phyloP scores from a whole-genome alignment of 2,329 filamentous ascomycete genomes.

The Cercospora beticola region DNA sequence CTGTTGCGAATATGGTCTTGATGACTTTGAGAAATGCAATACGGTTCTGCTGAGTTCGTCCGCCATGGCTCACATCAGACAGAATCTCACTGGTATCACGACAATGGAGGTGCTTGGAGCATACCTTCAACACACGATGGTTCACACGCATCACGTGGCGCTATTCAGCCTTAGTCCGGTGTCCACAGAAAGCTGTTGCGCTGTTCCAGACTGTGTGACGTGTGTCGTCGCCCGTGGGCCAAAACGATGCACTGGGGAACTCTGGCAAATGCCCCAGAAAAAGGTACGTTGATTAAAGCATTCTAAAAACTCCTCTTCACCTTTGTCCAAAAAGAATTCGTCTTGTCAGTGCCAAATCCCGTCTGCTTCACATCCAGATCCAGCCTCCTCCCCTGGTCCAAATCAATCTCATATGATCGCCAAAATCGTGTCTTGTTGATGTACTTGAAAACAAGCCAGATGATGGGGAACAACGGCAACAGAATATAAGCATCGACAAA shows the following conservation, averaged over 20 bases:
- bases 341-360: not conserved
- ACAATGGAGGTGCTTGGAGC: not conserved
- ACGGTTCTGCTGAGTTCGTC: not conserved
- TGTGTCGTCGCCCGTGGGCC: not conserved
- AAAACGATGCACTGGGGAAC: not conserved
- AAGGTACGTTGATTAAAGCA: not conserved
- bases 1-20: not conserved
- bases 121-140: not conserved
- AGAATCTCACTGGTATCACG: not conserved
- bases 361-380: conserved; percentile 37
- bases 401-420: conserved; percentile 42
- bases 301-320: not conserved
- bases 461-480: conserved; percentile 51
- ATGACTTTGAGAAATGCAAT: not conserved
- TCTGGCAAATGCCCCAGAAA: not conserved
- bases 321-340: not conserved
- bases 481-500: conserved; percentile 59
- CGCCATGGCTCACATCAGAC: not conserved
- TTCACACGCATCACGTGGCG: not conserved
- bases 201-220: not conserved
- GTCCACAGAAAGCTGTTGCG: not conserved
- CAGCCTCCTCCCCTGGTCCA: conserved; percentile 44
- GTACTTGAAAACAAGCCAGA: conserved; percentile 51
- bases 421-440: conserved; percentile 41
- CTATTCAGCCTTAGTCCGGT: not conserved